phyloP scores from a whole-genome alignment of 306 rosid species.

The Castanea mollissima region DNA sequence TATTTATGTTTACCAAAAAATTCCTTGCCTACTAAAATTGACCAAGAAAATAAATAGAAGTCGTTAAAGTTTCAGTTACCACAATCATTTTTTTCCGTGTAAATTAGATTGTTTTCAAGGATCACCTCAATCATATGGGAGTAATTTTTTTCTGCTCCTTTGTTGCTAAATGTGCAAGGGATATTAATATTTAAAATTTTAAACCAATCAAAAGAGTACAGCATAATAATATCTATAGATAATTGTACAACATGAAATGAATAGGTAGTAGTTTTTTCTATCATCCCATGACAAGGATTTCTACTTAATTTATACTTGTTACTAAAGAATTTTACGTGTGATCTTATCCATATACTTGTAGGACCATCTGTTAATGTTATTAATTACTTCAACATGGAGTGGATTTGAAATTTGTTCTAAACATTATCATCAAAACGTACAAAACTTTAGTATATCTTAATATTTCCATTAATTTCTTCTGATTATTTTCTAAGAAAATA shows the following conservation, averaged over 20 bases:
- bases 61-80: no score
- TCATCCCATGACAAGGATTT: constrained; percentile 25
- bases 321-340: constrained; percentile 38
- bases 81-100: no score
- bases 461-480: background rate
- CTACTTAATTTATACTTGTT: constrained; percentile 21
- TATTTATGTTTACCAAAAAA: background rate
- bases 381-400: background rate
- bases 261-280: constrained; percentile 1
- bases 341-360: constrained; percentile 26
- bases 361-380: background rate
- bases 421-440: no score
- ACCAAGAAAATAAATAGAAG: no score
- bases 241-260: background rate
- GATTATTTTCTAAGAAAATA: no score
- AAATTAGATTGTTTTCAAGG: no score
- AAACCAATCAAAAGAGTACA: background rate
- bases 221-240: background rate
- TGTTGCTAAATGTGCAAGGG: background rate
- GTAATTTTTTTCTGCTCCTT: background rate
- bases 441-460: background rate
- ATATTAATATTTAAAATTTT: background rate
- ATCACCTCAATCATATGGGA: background rate
- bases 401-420: background rate
- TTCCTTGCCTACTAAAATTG: background rate